These are phyloP conservation scores for Cronartium quercuum DNA, from an alignment of 1,284 basidiomycete species.

Conservation along the genomic window DNA sequence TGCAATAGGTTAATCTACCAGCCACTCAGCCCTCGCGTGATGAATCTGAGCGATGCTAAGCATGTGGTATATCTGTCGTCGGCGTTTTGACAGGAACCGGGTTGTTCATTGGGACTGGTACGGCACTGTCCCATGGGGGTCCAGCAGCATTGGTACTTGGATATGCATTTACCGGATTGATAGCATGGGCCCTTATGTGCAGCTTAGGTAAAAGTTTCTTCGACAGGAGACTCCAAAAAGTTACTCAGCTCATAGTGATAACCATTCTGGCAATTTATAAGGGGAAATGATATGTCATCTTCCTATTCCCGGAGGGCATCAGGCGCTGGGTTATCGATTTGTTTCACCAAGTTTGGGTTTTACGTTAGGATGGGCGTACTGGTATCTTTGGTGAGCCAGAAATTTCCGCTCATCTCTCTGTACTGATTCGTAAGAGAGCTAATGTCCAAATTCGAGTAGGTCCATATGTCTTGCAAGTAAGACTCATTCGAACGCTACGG, in stretches of 20 bases:
- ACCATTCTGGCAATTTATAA: background rate
- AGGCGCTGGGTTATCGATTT: constrained; percentile 35
- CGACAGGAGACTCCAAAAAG: background rate
- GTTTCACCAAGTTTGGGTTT: constrained; percentile 40
- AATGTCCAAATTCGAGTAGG: background rate
- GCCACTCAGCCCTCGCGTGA: background rate
- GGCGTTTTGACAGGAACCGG: constrained; percentile 21
- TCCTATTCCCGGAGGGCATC: constrained; percentile 36
- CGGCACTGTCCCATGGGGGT: constrained; percentile 32
- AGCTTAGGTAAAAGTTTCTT: constrained; percentile 28
- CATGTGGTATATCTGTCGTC: background rate
- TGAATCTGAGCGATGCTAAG: background rate
- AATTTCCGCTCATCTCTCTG: background rate
- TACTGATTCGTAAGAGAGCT: background rate
- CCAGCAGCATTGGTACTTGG: constrained; percentile 19
- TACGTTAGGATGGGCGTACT: constrained; percentile 40
- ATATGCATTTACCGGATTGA: constrained; percentile 20
- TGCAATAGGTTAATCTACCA: constrained; percentile 25
- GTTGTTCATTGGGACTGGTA: constrained; percentile 35
- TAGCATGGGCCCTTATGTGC: constrained; percentile 38
- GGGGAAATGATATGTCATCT: constrained; percentile 39
- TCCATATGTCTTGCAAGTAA: background rate
- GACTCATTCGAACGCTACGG: too few species aligned
- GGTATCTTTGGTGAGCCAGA: constrained; percentile 33
- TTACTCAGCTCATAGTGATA: background rate